phyloP scores from a whole-genome alignment of 2,329 filamentous ascomycete genomes.

The Thelonectria olida region DNA sequence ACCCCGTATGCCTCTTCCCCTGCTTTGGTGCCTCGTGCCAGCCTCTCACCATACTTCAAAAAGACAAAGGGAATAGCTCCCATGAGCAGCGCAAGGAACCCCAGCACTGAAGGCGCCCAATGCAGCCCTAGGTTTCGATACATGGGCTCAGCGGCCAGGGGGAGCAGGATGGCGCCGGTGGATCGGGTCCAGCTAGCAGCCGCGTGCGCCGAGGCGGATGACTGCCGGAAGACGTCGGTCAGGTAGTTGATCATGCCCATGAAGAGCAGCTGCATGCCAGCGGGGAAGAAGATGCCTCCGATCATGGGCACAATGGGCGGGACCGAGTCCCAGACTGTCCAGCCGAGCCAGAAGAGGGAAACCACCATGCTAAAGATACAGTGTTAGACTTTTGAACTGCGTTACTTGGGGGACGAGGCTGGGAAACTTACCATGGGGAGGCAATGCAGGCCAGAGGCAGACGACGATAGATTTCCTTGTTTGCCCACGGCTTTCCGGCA shows the following conservation, averaged over 20 bases:
- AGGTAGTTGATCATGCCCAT: conserved; percentile 49
- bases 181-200: conserved; percentile 46
- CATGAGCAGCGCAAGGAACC: conserved; percentile 43
- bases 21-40: conserved; percentile 41
- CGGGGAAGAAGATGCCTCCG: conserved; percentile 54
- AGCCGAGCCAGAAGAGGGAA: conserved; percentile 68
- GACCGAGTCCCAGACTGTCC: conserved; percentile 57
- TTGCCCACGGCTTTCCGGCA: conserved; percentile 43
- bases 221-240: conserved; percentile 45
- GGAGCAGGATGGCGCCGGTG: conserved; percentile 44
- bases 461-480: conserved; percentile 46
- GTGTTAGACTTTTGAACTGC: conserved; percentile 37
- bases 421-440: conserved; percentile 63
- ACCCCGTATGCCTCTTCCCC: conserved; percentile 36
- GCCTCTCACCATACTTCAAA: conserved; percentile 42
- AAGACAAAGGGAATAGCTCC: conserved; percentile 45
- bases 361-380: conserved; percentile 54
- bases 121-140: conserved; percentile 45
- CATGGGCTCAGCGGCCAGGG: conserved; percentile 45
- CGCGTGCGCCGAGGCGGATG: conserved; percentile 48
- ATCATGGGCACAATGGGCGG: conserved; percentile 50
- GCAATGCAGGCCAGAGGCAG: conserved; percentile 62
- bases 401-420: conserved; percentile 53
- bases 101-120: conserved; percentile 48
- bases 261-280: conserved; percentile 45